These are phyloP conservation scores for Coniferiporia sulphurascens DNA, from an alignment of 1,284 basidiomycete genomes.

Conservation along the genomic window DNA sequence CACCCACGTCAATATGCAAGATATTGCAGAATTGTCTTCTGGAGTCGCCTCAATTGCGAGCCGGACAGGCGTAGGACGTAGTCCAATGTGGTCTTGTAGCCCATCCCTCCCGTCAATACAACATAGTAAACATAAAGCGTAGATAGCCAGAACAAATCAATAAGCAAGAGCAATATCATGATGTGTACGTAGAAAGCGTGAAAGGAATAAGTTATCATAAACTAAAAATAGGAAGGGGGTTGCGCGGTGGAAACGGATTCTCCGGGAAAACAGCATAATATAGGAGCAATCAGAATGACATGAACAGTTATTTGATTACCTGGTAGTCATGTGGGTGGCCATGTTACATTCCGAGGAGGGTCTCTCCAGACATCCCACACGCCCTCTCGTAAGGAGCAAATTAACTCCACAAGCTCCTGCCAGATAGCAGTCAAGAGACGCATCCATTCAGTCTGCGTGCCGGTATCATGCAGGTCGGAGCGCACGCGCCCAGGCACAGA, in stretches of 20 bases:
- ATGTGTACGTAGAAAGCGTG: neutral
- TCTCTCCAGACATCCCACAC: slow-evolving; percentile 15
- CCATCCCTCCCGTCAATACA: slow-evolving; percentile 7
- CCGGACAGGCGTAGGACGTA: neutral
- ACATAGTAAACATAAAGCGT: neutral
- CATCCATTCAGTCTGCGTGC: slow-evolving; percentile 1
- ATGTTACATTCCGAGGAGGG: slow-evolving; percentile 11
- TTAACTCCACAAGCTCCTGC: slow-evolving; percentile 5
- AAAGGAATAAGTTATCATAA: slow-evolving; percentile 12
- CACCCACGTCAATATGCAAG: neutral
- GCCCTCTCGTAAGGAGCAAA: slow-evolving; percentile 8
- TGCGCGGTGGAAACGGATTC: neutral
- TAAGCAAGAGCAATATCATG: neutral
- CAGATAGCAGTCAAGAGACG: neutral
- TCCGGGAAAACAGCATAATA: too few species aligned
- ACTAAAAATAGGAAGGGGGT: neutral
- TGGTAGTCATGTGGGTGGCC: slow-evolving; percentile 16
- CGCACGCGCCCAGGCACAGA: slow-evolving; percentile 26
- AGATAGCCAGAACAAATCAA: neutral
- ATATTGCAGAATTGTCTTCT: neutral
- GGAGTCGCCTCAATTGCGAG: too few species aligned
- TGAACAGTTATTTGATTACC: neutral
- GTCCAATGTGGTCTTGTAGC: neutral
- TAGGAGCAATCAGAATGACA: neutral
- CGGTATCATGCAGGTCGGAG: neutral